Base-by-base conservation (phyloP, 148 eudicot species). In the Rheum nobile region DNA sequence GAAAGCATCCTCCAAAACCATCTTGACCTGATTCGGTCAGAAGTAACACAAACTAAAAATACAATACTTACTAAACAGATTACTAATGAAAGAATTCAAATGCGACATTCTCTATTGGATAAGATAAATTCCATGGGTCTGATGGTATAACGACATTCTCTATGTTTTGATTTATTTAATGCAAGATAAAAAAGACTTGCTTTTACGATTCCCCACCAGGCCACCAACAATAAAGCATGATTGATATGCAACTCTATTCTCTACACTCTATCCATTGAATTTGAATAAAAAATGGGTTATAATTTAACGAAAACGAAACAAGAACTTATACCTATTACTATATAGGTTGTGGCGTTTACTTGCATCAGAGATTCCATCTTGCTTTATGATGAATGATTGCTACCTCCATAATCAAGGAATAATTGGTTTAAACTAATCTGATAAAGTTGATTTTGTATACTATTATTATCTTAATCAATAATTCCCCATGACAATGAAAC, bases 221-320 rank as follows among this genome's bases (percentile, higher is more conserved):
- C 69, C 39, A 63, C 38, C 69, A 63, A 63, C 69, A 31, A 63
- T 34, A 63, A 63, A 31, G 38, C 69, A 63, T 31, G 69, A 63
- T 31, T 31, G 39, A 63, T 63, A 32, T 31, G 21, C 39, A 32
- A 32, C 35, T 29, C 69, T 32, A 32, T 32, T 63, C 9, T 32
- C 41, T 32, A 63, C 21, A 4, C 69, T 31, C 69, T 32, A 63
- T 63, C 69, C 22, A 63, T 63, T 32, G 39, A 63, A 63, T 34
- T 32, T 63, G 39, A 31, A 63, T 63, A 4, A 31, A 63, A 63
- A 1, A 63, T 4, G 16, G 32, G 9, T 9, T 41, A 0, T 5
- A 63, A 4, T 1, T 32, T 0, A 63, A 63, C 6, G 19, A 63
- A 63, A 63, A 32, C 22, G 21, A 32, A 63, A 32, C 69, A 5